Evolutionary conservation across 805 yeast genomes (phyloP), one percentile per base, ranked within the genome.

Genomic region (Zygosaccharomyces kombuchaensis): DNA sequence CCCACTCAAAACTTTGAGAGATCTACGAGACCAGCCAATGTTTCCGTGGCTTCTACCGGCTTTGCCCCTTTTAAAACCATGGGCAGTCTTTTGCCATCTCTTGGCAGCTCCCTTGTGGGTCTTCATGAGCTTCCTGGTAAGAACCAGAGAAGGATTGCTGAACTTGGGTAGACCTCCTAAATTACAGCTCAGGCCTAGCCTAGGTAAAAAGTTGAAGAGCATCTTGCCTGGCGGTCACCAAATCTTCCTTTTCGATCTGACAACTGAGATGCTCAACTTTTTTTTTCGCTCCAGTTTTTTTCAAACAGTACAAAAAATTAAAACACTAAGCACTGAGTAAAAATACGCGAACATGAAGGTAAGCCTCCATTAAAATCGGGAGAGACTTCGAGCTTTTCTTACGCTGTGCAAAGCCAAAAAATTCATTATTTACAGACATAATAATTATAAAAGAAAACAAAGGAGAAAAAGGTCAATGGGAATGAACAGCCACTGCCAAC

Each of bases 11-110:
- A 74, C 75, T 49, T 78, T 71, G 58, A 84, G 67, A 21, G 77
- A 72, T 42, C 81, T 74, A 34, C 77, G 70, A 26, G 89, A 76
- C 84, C 93, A 90, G 17, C 96, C 90, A 1, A 89, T 87, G 60
- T 90, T 90, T 41, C 97, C 96, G 64, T 90, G 97, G 54, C 86
- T 84, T 70, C 96, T 79, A 9, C 96, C 95, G 16, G 95, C 84
- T 56, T 81, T 79, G 51, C 76, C 90, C 61, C 87, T 71, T 56
- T 81, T 77, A 67, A 73, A 82, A n/a, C 79, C 77, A 36, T 71
- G 70, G 1, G 85, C 87, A 4, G 85, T 83, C 58, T 80, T 81
- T 63, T 84, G 77, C 81, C 93, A 87, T 68, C 97, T 78, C 63
- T 85, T 87, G 40, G 89, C 89, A 5, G 95, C 83, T 21, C 95